Evolutionary conservation across 78 protist genomes (phyloP).

Genomic region (Dictyostelium purpureum): DNA sequence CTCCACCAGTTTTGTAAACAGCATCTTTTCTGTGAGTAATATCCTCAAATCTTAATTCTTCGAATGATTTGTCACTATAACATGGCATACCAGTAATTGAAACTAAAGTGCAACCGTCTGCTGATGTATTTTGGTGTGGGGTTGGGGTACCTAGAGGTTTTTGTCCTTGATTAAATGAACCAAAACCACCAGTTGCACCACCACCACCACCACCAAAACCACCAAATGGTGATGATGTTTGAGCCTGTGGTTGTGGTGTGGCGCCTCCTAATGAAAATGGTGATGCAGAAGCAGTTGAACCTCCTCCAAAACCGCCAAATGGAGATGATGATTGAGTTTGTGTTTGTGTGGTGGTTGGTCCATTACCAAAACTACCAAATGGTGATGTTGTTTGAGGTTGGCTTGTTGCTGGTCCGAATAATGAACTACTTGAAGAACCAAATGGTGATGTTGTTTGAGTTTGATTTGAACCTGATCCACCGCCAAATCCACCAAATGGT

Average conservation of each 20-base stretch:
- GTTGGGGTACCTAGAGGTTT: neutral
- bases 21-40: constrained; percentile 19
- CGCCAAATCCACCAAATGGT: constrained; percentile 33
- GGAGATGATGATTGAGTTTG: neutral
- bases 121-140: neutral
- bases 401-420: no score
- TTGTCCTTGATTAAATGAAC: neutral
- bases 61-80: constrained; percentile 39
- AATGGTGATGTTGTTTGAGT: neutral
- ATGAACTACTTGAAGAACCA: neutral
- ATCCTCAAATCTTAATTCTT: constrained; percentile 71
- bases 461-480: neutral
- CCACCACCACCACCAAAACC: constrained; percentile 7
- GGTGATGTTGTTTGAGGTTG: neutral
- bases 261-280: constrained; percentile 7
- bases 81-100: constrained; percentile 58
- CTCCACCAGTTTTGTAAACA: neutral
- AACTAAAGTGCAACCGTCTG: neutral
- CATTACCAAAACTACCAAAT: neutral
- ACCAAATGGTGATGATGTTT: neutral
- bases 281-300: constrained; percentile 27
- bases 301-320: neutral
- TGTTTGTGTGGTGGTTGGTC: neutral
- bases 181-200: neutral
- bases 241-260: neutral